Conservation (phyloP, 371 early-diverging fungal species). For the Mucor indicus region DNA sequence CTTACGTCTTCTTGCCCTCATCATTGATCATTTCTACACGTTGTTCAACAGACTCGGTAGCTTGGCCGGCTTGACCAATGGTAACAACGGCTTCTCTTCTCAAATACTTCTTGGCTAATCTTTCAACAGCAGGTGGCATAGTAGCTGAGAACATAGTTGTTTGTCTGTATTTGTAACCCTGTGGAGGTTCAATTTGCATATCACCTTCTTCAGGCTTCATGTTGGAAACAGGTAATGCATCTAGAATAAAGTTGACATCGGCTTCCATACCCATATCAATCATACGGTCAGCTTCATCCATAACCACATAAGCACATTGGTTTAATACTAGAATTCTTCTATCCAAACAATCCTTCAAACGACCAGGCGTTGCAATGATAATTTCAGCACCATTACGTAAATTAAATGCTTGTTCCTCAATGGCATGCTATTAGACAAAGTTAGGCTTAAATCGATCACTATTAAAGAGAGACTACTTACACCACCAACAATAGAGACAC, state of each 20-base stretch:
- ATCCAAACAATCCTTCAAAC: slow-evolving; percentile 87
- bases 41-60: slow-evolving; percentile 93
- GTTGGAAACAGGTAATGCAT: slow-evolving; percentile 88
- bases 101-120: slow-evolving; percentile 91
- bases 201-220: slow-evolving; percentile 80
- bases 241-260: slow-evolving; percentile 93
- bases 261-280: slow-evolving; percentile 97
- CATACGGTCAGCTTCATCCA: slow-evolving; percentile 99
- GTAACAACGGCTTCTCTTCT: slow-evolving; percentile 94
- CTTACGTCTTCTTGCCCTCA: slow-evolving; percentile 79
- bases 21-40: slow-evolving; percentile 89
- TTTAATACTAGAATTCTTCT: slow-evolving; percentile 79
- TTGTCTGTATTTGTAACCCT: slow-evolving; percentile 78
- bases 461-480: slow-evolving; percentile 30
- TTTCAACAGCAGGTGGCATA: slow-evolving; percentile 96
- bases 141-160: slow-evolving; percentile 99
- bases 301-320: slow-evolving; percentile 89
- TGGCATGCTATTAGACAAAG: slow-evolving; percentile 54
- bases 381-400: slow-evolving; percentile 89
- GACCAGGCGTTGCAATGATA: slow-evolving; percentile 97
- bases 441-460: background rate
- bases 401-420: slow-evolving; percentile 83
- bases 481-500: slow-evolving; percentile 94
- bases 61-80: slow-evolving; percentile 97
- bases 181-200: slow-evolving; percentile 34